A percentile compares a stretch with the other conserved stretches of the same genome.
These are phyloP conservation scores for Trichosporon sp. DNA, from an alignment of 1,284 basidiomycete species.

Conservation along the genomic window DNA sequence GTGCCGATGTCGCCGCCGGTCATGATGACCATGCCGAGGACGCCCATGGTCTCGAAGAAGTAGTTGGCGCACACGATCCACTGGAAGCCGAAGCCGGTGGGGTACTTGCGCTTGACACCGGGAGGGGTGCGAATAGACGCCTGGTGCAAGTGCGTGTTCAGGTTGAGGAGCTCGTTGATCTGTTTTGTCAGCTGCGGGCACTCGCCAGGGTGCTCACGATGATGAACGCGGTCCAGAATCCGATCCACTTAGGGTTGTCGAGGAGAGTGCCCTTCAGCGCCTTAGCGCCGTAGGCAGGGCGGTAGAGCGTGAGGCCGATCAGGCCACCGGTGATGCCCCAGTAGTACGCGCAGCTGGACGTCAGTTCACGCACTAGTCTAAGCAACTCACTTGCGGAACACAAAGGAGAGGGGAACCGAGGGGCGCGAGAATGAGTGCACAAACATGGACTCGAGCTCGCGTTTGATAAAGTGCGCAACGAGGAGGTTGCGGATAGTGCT, in stretches of 20 bases:
- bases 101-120: conserved; percentile 78
- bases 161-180: conserved; percentile 86
- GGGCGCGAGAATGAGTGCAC: conserved; percentile 93
- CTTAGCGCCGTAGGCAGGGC: conserved; percentile 65
- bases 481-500: conserved; percentile 80
- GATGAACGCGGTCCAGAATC: conserved; percentile 70
- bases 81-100: conserved; percentile 76
- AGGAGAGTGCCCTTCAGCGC: conserved; percentile 71
- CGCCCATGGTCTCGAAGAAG: conserved; percentile 83
- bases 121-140: conserved; percentile 80
- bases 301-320: conserved; percentile 77
- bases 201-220: conserved; percentile 62
- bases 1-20: conserved; percentile 72
- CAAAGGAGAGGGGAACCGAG: conserved; percentile 85
- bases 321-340: conserved; percentile 79
- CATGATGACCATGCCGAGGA: conserved; percentile 74
- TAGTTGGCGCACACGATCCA: conserved; percentile 91
- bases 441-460: conserved; percentile 90
- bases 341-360: conserved; percentile 78
- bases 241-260: conserved; percentile 70
- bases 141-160: conserved; percentile 78
- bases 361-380: background rate
- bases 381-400: conserved; percentile 80
- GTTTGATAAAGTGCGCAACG: conserved; percentile 85
- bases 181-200: conserved; percentile 50